These are phyloP conservation scores for Borovskyia barvae DNA, from an alignment of 208 protist species.

Conservation along the genomic window DNA sequence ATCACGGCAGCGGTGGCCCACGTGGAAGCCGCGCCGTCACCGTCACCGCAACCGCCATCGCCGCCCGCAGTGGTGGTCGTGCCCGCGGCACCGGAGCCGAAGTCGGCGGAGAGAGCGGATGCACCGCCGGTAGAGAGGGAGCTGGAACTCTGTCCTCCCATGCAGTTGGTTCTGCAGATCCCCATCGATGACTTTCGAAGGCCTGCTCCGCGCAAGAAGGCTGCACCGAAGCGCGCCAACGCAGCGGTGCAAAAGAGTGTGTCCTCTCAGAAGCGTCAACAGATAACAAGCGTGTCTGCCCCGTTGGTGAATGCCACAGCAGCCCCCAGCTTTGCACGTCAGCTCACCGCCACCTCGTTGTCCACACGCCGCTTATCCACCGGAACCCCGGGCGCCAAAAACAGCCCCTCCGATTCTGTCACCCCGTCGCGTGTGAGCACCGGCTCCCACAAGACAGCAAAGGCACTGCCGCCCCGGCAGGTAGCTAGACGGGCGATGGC, in stretches of 20 bases:
- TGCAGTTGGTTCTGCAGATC: conserved; percentile 26
- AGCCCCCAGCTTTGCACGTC: conserved; percentile 15
- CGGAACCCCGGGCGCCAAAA: neutral
- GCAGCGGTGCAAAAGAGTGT: neutral
- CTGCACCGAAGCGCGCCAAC: neutral
- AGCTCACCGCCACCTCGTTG: conserved; percentile 9
- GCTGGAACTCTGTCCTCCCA: conserved; percentile 3
- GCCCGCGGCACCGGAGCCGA: neutral
- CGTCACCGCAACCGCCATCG: neutral
- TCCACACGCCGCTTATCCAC: conserved; percentile 1
- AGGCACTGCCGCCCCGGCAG: conserved; percentile 14
- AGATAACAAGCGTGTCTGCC: conserved; percentile 9
- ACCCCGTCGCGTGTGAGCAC: neutral
- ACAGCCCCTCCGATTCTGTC: conserved; percentile 5
- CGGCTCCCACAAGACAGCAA: conserved; percentile 9
- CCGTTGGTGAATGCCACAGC: neutral
- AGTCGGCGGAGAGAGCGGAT: neutral
- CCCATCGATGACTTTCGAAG: conserved; percentile 17
- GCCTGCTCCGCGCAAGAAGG: conserved; percentile 4
- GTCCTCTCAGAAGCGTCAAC: conserved; percentile 2
- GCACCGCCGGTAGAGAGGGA: neutral
- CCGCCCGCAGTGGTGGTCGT: neutral
- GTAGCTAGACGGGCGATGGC: conserved; percentile 9
- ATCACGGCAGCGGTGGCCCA: neutral
- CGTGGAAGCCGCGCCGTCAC: neutral